Evolutionary conservation across 2,329 filamentous ascomycete genomes (phyloP).

Genomic region (Aureobasidium sp.): DNA sequence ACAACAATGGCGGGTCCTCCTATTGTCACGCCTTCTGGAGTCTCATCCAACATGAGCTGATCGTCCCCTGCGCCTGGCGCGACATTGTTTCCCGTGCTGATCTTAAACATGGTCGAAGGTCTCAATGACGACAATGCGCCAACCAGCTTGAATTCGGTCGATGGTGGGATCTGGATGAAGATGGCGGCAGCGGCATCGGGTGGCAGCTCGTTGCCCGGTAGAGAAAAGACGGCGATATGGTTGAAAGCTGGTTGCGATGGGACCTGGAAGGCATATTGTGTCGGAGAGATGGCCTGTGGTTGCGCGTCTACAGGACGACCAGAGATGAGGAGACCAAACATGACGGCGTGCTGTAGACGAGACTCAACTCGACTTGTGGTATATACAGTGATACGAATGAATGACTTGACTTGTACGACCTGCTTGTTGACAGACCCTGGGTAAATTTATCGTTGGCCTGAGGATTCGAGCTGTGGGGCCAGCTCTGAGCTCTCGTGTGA

Average conservation of each 20-base stretch:
- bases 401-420: not conserved
- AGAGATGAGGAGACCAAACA: conserved; percentile 58
- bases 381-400: not conserved
- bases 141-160: conserved; percentile 68
- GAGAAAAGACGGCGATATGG: conserved; percentile 82
- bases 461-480: conserved; percentile 3
- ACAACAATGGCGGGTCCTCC: conserved; percentile 53
- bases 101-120: conserved; percentile 84
- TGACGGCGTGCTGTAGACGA: conserved; percentile 25
- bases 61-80: conserved; percentile 40
- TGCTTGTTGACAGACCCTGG: not conserved
- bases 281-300: conserved; percentile 48
- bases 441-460: not conserved
- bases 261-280: conserved; percentile 60
- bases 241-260: conserved; percentile 52
- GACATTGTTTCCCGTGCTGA: conserved; percentile 40
- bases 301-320: conserved; percentile 54
- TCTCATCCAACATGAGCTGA: conserved; percentile 42
- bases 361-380: not conserved
- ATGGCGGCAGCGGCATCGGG: conserved; percentile 76
- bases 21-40: not conserved
- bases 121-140: conserved; percentile 87
- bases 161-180: conserved; percentile 66
- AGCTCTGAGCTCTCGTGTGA: conserved; percentile 5
- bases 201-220: conserved; percentile 70